Conservation (phyloP, 805 yeast species). For the Kodamaea jinghongensis region DNA sequence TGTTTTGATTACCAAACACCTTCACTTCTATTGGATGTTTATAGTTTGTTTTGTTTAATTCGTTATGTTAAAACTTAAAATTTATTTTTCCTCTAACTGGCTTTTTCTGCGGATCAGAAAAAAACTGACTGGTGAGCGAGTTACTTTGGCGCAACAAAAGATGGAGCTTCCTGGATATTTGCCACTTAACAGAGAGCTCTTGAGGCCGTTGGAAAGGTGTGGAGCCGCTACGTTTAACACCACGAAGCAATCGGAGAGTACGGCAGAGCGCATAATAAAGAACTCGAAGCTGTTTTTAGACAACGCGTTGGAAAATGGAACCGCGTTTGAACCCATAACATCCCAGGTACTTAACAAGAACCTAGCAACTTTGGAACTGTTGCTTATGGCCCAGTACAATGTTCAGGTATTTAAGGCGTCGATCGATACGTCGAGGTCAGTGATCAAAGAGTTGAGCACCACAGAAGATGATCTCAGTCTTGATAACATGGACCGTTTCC, state of each 20-base stretch:
- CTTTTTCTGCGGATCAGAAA: no score
- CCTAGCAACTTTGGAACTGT: constrained; percentile 6
- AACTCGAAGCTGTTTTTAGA: constrained; percentile 3
- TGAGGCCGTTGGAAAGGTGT: constrained; percentile 1
- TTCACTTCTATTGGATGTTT: no score
- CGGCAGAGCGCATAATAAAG: constrained; percentile 7
- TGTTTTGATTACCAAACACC: no score
- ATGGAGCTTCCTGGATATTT: constrained; percentile 9
- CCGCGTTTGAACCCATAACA: constrained; percentile 1
- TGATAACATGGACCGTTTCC: constrained; percentile 21
- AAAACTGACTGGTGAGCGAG: no score
- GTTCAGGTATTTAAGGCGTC: constrained; percentile 6
- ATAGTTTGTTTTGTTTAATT: no score
- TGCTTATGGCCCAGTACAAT: constrained; percentile 9
- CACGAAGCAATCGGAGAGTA: constrained; percentile 3
- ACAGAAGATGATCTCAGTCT: constrained; percentile 21
- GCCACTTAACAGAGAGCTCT: constrained; percentile 9
- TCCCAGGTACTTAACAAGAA: constrained; percentile 2
- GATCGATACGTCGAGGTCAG: constrained; percentile 14
- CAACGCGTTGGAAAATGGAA: constrained; percentile 5
- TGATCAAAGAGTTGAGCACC: constrained; percentile 18
- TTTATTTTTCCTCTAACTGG: no score
- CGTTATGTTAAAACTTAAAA: no score
- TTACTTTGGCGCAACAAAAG: background rate
- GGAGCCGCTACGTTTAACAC: constrained; percentile 3